These are phyloP conservation scores for Apiospora marii DNA, from an alignment of 2,329 filamentous ascomycete species.

Conservation along the genomic window DNA sequence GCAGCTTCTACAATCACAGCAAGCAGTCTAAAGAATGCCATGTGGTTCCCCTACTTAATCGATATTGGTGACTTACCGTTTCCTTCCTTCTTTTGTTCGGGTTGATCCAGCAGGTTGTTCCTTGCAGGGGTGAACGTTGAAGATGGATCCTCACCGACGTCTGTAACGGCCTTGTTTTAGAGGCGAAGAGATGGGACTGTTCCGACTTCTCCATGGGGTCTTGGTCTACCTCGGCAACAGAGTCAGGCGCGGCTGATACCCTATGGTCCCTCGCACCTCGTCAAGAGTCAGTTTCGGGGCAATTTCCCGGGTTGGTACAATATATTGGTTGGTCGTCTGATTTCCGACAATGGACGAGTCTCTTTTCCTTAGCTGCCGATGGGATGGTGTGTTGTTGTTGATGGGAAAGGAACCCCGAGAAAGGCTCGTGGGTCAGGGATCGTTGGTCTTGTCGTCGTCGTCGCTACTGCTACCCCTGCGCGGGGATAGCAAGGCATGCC, in stretches of 20 bases:
- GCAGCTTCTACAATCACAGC: background rate
- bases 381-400: background rate
- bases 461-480: background rate
- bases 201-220: constrained; percentile 5
- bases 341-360: background rate
- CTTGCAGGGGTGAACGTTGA: background rate
- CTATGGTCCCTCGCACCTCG: background rate
- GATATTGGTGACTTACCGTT: background rate
- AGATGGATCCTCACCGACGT: background rate
- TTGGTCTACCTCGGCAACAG: background rate
- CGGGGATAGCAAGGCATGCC: background rate
- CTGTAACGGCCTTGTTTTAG: constrained; percentile 6
- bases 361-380: background rate
- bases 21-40: background rate
- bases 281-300: background rate
- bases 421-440: background rate
- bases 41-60: background rate
- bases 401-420: background rate
- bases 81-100: background rate
- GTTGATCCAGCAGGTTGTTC: background rate
- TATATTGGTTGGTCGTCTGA: background rate
- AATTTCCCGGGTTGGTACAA: background rate
- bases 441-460: background rate
- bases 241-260: background rate
- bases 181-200: background rate